Conservation (phyloP, 1,139 yeast genomes). For the Yamadazyma sp. region DNA sequence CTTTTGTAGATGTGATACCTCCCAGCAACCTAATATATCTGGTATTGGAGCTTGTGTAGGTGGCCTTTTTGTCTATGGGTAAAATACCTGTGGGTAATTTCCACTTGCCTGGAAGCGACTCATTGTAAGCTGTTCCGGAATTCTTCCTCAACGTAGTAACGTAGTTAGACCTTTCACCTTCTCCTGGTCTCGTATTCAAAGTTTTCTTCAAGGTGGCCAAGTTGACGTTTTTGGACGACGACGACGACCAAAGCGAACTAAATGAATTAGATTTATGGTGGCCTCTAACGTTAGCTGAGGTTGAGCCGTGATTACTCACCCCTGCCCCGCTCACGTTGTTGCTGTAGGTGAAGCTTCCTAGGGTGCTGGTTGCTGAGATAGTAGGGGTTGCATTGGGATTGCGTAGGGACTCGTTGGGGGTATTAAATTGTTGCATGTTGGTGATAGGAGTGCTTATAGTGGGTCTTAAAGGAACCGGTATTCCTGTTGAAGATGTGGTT, state of each 20-base stretch:
- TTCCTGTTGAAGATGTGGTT: constrained; percentile 11
- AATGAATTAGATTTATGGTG: constrained; percentile 27
- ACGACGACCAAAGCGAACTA: constrained; percentile 37
- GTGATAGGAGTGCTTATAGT: constrained; percentile 18
- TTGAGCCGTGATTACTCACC: background rate
- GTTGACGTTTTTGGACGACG: constrained; percentile 38
- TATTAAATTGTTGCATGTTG: constrained; percentile 7
- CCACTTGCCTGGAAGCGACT: constrained; percentile 56
- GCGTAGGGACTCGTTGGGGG: constrained; percentile 6
- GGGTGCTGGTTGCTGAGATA: background rate
- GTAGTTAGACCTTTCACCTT: constrained; percentile 55
- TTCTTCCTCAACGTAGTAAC: constrained; percentile 53
- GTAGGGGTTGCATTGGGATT: background rate
- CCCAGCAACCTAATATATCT: constrained; percentile 34
- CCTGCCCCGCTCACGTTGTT: background rate
- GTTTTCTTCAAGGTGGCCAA: constrained; percentile 39
- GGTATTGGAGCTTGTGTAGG: constrained; percentile 28
- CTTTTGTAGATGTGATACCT: constrained; percentile 22
- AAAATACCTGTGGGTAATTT: constrained; percentile 65
- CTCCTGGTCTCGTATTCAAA: constrained; percentile 44
- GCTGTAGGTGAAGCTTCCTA: background rate
- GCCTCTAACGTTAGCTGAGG: background rate
- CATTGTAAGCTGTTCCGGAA: constrained; percentile 58
- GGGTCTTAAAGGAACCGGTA: constrained; percentile 13
- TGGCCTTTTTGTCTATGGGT: constrained; percentile 39